Base-by-base conservation (phyloP, 345 rosid species). In the Eucalyptus sp. region DNA sequence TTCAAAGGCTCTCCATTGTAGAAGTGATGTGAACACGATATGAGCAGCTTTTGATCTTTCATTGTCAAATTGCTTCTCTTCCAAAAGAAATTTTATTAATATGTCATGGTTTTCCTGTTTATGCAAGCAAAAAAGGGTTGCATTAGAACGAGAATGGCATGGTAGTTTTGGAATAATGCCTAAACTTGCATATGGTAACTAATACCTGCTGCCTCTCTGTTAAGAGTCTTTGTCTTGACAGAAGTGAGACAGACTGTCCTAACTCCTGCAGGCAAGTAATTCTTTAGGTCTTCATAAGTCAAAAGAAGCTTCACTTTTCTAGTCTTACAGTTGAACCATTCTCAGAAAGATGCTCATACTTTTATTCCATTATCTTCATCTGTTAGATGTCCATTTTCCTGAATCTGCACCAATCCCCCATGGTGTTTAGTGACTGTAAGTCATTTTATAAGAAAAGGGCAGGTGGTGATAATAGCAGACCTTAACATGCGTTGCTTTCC, bases 1-100 rank as follows among this genome's bases (percentile, higher is more conserved):
- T 93, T 98, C 99, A 94, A 98, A 97, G 90, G 98, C 97, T 91
- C 97, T 96, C 99, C 99, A 98, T 50, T 98, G 99, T 89, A 96
- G 97, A 81, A 98, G 99, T 89, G 96, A 96, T 92, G 96, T 97
- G 93, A 95, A 98, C 88, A 95, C 94, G 80, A 97, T 91, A 92
- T 95, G 96, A 87, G 99, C 99, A 91, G 99, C 99, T 89, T 97
- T 92, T 46, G 99, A 99, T 92, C 95, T 97, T 90, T 93, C 93
- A 52, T 94, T 96, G 89, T 97, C 93, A 88, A 96, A 98, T 92
- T 98, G 99, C 92, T 97, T 91, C 93, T 97, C 95, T 90, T 97
- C 96, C 62, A 97, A 94, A 88, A 98, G 92, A 88, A 98, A 95
- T 92, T 96, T 98, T 91, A 96, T 93, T 88, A 98, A 92, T 84